Base-by-base conservation (phyloP, 2,329 filamentous ascomycete genomes). In the Xylaria sp. region DNA sequence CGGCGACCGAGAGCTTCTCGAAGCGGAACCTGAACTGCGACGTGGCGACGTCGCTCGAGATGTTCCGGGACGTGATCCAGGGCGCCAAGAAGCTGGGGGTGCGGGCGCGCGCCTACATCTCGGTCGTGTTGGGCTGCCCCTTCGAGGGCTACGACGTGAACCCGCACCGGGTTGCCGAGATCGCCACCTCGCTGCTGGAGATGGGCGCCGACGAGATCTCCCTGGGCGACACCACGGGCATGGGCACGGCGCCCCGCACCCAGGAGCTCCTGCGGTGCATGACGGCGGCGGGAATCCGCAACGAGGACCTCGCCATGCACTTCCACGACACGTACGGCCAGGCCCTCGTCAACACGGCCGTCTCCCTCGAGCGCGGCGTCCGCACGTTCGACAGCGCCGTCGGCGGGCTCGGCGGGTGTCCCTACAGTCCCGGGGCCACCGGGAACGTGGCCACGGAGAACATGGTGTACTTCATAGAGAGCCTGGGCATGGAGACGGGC, bases 121-220 rank as follows among this genome's bases (percentile, higher is more conserved):
- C 87, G 1, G 88, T 91, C 11, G 90, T 91, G 0, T 78, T 95
- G 5, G 89, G 89, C 1, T 95, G 91, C 61, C 91, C 91, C 0
- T 94, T 88, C 57, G 85, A 87, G 62, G 86, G 86, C 2, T 78
- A 79, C 68, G 81, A 86, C 48, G 85, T 88, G 2, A 76, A 86
- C 62, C 85, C 85, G 26, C 79, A 81, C 66, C 78, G 75, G 57
- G 86, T 89, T 0, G 85, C 85, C 0, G 81, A 88, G 61, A 83
- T 89, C 41, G 87, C 89, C 0, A 82, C 78, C 56, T 85, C 78
- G 66, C 74, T 96, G 44, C 78, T 96, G 1, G 89, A 92, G 67
- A 90, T 93, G 78, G 92, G 92, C 17, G 92, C 91, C 18, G 91
- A 96, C 67, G 91, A 96, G 77, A 92, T 97, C 62, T 90, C 89